Evolutionary conservation across 768 basidiomycete species (phyloP).

Genomic region (Leucocoprinus birnbaumii): DNA sequence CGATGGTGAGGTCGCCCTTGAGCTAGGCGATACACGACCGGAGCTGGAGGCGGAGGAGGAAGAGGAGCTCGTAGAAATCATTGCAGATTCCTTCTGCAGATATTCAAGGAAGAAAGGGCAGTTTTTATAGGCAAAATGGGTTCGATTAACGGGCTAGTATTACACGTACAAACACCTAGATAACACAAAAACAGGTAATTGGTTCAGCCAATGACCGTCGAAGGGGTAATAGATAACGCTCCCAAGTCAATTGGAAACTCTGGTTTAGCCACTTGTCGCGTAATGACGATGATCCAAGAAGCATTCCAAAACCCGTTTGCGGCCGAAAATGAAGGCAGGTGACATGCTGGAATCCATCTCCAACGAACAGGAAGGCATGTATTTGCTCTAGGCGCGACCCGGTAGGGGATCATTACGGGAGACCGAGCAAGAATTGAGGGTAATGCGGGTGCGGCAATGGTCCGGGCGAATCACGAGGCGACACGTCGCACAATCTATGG

Average conservation of each 20-base stretch:
- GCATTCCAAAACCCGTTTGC: not conserved
- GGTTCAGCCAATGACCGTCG: not conserved
- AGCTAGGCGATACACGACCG: conserved; percentile 27
- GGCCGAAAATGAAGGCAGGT: not conserved
- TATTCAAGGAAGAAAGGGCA: not conserved
- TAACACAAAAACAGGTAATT: conserved; percentile 11
- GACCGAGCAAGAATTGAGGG: not conserved
- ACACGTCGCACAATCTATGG: conserved; percentile 3
- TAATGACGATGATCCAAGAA: not conserved
- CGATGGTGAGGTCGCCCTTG: conserved; percentile 33
- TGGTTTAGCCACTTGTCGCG: not conserved
- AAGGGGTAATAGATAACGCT: not conserved
- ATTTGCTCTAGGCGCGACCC: not conserved
- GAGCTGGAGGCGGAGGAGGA: conserved; percentile 32
- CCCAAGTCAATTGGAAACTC: conserved; percentile 2
- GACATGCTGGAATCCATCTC: not conserved
- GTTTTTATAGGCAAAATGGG: conserved; percentile 25
- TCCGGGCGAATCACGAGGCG: conserved; percentile 7
- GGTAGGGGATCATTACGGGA: not conserved
- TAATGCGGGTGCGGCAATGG: conserved; percentile 3
- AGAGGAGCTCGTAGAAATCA: conserved; percentile 17
- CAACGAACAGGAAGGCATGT: not conserved
- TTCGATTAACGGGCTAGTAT: conserved; percentile 11
- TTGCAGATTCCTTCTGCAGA: conserved; percentile 10
- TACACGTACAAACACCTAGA: conserved; percentile 20